Conservation (phyloP, 495 filamentous ascomycete genomes). For the Penicillium macrosclerotiorum region DNA sequence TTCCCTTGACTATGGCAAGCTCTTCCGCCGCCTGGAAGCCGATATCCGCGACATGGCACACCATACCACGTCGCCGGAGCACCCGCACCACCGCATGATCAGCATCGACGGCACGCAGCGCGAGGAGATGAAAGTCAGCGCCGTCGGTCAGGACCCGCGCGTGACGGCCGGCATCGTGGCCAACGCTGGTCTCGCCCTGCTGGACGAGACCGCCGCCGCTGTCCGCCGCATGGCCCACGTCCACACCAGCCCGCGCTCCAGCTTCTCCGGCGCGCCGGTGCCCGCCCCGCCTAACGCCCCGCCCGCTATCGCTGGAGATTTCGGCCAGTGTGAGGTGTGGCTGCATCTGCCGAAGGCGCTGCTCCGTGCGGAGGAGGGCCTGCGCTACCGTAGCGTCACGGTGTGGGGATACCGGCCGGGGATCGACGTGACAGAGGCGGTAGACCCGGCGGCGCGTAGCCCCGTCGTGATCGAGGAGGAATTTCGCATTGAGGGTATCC, state of each 20-base stretch:
- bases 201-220: slow-evolving; percentile 45
- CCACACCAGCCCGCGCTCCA: slow-evolving; percentile 28
- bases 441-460: slow-evolving; percentile 21
- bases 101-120: slow-evolving; percentile 33
- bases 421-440: slow-evolving; percentile 8
- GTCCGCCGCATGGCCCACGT: slow-evolving; percentile 40
- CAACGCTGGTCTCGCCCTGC: slow-evolving; percentile 34
- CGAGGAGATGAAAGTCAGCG: slow-evolving; percentile 31
- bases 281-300: slow-evolving; percentile 6
- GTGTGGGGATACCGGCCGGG: slow-evolving; percentile 36
- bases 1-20: slow-evolving; percentile 48
- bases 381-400: slow-evolving; percentile 41
- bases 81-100: slow-evolving; percentile 25
- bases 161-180: slow-evolving; percentile 40
- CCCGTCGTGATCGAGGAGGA: slow-evolving; percentile 44
- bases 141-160: slow-evolving; percentile 35
- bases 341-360: slow-evolving; percentile 44
- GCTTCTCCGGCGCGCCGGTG: slow-evolving; percentile 20
- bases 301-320: slow-evolving; percentile 30
- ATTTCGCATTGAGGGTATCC: slow-evolving; percentile 43
- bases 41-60: slow-evolving; percentile 35
- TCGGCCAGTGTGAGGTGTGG: slow-evolving; percentile 40
- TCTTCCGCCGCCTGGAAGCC: slow-evolving; percentile 44
- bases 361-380: slow-evolving; percentile 40
- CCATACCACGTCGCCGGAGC: slow-evolving; percentile 15